Evolutionary conservation across 805 yeast genomes (phyloP).

Genomic region (Ogataea saltuana): DNA sequence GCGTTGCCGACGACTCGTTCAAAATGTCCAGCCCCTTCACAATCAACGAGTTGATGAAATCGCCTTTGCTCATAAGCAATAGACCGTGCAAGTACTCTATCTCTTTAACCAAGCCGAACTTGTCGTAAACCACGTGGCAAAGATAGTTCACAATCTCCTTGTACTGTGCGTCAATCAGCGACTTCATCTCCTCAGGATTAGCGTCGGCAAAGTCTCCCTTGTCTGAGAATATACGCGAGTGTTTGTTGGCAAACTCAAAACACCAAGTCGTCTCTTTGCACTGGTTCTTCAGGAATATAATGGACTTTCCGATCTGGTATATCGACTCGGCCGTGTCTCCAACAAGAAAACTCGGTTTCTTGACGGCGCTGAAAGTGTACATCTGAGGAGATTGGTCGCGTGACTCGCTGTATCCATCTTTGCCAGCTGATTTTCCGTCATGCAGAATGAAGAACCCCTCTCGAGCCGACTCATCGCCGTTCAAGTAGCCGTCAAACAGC

Average conservation of each 20-base stretch:
- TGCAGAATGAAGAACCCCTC: slow-evolving; percentile 60
- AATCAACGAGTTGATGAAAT: slow-evolving; percentile 70
- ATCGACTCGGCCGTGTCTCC: slow-evolving; percentile 44
- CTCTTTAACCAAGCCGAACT: slow-evolving; percentile 52
- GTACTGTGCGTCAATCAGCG: slow-evolving; percentile 45
- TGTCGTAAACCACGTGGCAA: slow-evolving; percentile 48
- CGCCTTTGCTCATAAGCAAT: slow-evolving; percentile 74
- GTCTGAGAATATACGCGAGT: slow-evolving; percentile 6
- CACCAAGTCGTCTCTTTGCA: slow-evolving; percentile 72
- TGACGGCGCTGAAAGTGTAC: slow-evolving; percentile 23
- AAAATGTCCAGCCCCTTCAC: slow-evolving; percentile 54
- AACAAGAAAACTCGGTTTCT: slow-evolving; percentile 49
- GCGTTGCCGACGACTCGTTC: slow-evolving; percentile 58
- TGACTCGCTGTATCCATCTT: background rate
- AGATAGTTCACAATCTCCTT: slow-evolving; percentile 54
- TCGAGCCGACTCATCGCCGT: slow-evolving; percentile 38
- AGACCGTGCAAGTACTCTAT: slow-evolving; percentile 64
- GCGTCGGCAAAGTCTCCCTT: slow-evolving; percentile 38
- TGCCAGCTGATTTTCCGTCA: background rate
- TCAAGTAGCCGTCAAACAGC: slow-evolving; percentile 67
- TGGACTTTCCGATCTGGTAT: slow-evolving; percentile 70
- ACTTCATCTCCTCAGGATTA: slow-evolving; percentile 31
- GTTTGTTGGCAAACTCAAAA: slow-evolving; percentile 14
- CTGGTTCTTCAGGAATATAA: slow-evolving; percentile 58
- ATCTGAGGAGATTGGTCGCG: background rate